A percentile compares a stretch with the other conserved stretches of the same genome.
Evolutionary conservation across 1,139 yeast species (phyloP).

Genomic region (Sugiyamaella castrensis): DNA sequence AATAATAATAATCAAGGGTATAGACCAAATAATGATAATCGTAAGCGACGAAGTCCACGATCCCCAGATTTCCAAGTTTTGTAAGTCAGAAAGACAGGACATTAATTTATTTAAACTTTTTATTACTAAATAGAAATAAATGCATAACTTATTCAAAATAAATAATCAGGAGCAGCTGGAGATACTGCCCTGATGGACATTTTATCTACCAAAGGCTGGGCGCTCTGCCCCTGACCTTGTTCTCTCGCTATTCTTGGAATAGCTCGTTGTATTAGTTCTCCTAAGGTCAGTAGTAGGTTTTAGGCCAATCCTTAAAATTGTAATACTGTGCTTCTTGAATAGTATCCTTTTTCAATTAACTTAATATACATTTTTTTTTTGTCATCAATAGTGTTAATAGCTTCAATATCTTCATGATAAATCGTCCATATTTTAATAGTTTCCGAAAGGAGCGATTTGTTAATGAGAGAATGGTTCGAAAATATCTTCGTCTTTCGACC

Average conservation of each 20-base stretch:
- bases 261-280: too few relatives aligned
- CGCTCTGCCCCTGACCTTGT: too few relatives aligned
- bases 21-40: background rate
- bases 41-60: constrained; percentile 6
- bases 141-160: too few relatives aligned
- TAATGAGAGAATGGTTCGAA: constrained; percentile 25
- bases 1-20: background rate
- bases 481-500: constrained; percentile 30
- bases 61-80: constrained; percentile 6
- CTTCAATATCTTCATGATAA: constrained; percentile 34
- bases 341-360: background rate
- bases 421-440: constrained; percentile 28
- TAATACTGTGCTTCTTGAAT: constrained; percentile 17
- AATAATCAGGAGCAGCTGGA: too few relatives aligned
- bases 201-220: too few relatives aligned
- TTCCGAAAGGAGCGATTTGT: constrained; percentile 17
- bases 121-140: too few relatives aligned
- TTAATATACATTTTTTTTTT: constrained; percentile 1
- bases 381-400: constrained; percentile 29
- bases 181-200: too few relatives aligned
- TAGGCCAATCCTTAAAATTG: constrained; percentile 26
- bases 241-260: too few relatives aligned
- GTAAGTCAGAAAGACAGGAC: background rate
- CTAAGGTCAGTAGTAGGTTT: too few relatives aligned
- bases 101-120: background rate